phyloP scores from a whole-genome alignment of 139 green algal genomes.

The Limnomonas spitsbergensis region DNA sequence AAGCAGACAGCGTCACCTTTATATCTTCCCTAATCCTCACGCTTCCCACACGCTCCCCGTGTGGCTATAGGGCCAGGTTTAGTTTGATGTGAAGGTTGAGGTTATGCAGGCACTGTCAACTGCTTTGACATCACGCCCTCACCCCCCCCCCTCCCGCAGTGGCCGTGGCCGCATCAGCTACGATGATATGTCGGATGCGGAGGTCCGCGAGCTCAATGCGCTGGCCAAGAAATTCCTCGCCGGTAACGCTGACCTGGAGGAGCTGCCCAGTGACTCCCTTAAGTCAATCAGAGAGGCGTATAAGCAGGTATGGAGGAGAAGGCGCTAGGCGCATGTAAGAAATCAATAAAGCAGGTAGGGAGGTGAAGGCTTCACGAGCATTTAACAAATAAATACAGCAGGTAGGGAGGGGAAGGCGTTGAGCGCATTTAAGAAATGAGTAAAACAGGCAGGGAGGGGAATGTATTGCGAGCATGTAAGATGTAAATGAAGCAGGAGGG shows the following conservation, averaged over 20 bases:
- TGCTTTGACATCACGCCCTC: too few relatives aligned
- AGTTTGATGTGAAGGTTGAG: not conserved
- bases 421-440: too few relatives aligned
- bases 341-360: conserved; percentile 23
- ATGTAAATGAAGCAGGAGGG: too few relatives aligned
- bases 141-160: conserved; percentile 15
- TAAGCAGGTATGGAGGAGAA: conserved; percentile 46
- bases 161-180: conserved; percentile 59
- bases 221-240: conserved; percentile 37
- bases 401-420: too few relatives aligned
- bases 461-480: too few relatives aligned
- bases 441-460: too few relatives aligned
- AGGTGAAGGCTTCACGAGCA: too few relatives aligned
- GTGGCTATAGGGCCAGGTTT: not conserved
- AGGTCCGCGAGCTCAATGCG: conserved; percentile 56
- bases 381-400: too few relatives aligned
- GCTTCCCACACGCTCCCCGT: too few relatives aligned
- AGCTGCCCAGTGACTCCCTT: conserved; percentile 57
- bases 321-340: conserved; percentile 20
- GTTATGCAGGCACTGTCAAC: not conserved
- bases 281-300: conserved; percentile 67
- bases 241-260: conserved; percentile 43
- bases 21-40: conserved; percentile 65
- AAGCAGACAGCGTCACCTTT: conserved; percentile 79
- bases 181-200: conserved; percentile 59